These are phyloP conservation scores for Suhomyces yuchorum DNA, from an alignment of 1,139 yeast genomes.

Conservation along the genomic window DNA sequence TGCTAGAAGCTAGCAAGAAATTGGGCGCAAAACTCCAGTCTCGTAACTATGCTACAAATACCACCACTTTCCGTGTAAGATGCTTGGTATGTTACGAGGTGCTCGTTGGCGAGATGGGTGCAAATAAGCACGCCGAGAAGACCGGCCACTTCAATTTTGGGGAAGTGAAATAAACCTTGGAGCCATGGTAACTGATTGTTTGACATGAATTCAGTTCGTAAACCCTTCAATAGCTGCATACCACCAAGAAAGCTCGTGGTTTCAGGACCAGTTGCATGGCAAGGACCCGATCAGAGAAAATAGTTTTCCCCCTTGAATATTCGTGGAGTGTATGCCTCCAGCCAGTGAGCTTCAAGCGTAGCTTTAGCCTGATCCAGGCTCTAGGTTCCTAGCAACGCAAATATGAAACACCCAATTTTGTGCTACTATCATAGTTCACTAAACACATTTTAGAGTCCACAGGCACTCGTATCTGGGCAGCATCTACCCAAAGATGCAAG, in stretches of 20 bases:
- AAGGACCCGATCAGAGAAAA: no score
- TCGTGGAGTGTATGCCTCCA: no score
- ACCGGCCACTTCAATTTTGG: slow-evolving; percentile 71
- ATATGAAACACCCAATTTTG: not conserved
- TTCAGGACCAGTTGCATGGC: no score
- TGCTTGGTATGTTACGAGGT: slow-evolving; percentile 59
- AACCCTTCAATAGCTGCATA: no score
- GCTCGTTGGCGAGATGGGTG: slow-evolving; percentile 67
- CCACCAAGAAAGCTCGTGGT: no score
- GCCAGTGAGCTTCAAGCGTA: no score
- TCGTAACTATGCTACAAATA: slow-evolving; percentile 66
- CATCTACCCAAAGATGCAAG: not conserved
- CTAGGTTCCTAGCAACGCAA: not conserved
- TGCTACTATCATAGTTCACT: not conserved
- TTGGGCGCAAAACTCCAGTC: slow-evolving; percentile 51
- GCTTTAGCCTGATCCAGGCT: not conserved
- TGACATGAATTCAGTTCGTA: no score
- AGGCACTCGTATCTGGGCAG: not conserved
- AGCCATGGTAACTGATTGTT: not conserved
- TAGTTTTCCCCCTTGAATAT: no score
- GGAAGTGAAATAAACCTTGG: slow-evolving; percentile 42
- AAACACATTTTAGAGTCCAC: not conserved
- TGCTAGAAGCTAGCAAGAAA: slow-evolving; percentile 39
- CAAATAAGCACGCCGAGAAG: slow-evolving; percentile 62
- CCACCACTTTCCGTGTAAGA: slow-evolving; percentile 57